A percentile compares a stretch with the other conserved stretches of the same genome.
Evolutionary conservation across 768 basidiomycete genomes (phyloP).

Genomic region (Trichaptum fuscoviolaceum): DNA sequence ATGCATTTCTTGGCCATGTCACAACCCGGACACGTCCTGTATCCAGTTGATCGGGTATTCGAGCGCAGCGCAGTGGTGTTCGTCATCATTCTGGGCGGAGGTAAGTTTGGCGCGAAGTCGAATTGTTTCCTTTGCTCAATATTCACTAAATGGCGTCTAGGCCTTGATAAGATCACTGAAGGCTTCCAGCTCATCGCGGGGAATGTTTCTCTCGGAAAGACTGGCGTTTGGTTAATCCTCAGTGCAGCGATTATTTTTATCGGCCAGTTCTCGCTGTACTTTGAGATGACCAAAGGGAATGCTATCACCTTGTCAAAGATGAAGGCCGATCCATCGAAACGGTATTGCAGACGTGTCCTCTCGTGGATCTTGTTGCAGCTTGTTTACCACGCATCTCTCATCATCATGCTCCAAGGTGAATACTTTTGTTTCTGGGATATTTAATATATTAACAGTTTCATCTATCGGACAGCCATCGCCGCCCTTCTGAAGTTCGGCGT

Average conservation of each 20-base stretch:
- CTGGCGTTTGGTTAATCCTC: background rate
- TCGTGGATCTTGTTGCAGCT: background rate
- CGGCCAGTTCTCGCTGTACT: background rate
- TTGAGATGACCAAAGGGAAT: background rate
- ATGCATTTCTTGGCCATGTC: background rate
- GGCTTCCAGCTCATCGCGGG: background rate
- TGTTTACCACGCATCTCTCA: background rate
- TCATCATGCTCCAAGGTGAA: background rate
- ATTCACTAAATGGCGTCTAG: background rate
- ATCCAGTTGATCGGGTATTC: background rate
- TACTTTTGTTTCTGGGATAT: background rate
- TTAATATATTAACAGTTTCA: too few species aligned
- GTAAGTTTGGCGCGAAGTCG: background rate
- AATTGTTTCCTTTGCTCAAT: background rate
- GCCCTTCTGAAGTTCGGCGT: background rate
- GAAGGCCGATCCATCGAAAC: background rate
- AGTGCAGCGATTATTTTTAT: background rate
- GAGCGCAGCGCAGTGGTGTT: background rate
- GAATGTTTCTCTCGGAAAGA: background rate
- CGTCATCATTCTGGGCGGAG: constrained; percentile 2
- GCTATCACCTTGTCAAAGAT: background rate
- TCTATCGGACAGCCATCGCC: background rate
- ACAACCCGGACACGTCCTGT: background rate
- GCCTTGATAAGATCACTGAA: background rate
- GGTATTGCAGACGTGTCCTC: background rate